Conservation (phyloP, 345 rosid species). For the Moringa oleifera region DNA sequence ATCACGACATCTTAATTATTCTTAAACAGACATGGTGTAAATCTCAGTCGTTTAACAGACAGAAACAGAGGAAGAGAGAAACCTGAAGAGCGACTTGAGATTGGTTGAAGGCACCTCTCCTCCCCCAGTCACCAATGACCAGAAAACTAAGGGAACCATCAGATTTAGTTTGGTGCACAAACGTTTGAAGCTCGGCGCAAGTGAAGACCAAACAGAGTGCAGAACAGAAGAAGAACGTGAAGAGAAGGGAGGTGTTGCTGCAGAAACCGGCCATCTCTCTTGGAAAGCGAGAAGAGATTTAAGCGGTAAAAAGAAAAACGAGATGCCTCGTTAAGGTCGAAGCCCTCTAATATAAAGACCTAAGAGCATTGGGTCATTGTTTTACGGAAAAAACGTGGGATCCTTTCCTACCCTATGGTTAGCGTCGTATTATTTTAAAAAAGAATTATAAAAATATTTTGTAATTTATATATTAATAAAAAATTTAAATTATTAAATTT, state of each 20-base stretch:
- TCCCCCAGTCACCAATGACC: slow-evolving; percentile 86
- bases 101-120: slow-evolving; percentile 65
- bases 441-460: no score
- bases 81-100: slow-evolving; percentile 70
- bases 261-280: not conserved
- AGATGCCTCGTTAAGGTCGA: no score
- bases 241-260: not conserved
- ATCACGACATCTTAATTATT: not conserved
- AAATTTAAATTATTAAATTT: no score
- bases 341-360: no score
- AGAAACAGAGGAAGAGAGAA: not conserved
- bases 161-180: slow-evolving; percentile 39
- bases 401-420: no score
- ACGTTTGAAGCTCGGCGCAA: slow-evolving; percentile 44
- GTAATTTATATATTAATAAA: no score
- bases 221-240: not conserved
- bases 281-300: no score
- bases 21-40: not conserved
- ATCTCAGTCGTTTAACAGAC: not conserved
- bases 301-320: no score
- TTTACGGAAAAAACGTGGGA: no score
- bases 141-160: slow-evolving; percentile 57
- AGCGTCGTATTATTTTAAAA: no score
- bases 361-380: no score
- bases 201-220: not conserved